phyloP scores from a whole-genome alignment of 2,329 filamentous ascomycete species.

The Paracorniculantispora psalliotae region DNA sequence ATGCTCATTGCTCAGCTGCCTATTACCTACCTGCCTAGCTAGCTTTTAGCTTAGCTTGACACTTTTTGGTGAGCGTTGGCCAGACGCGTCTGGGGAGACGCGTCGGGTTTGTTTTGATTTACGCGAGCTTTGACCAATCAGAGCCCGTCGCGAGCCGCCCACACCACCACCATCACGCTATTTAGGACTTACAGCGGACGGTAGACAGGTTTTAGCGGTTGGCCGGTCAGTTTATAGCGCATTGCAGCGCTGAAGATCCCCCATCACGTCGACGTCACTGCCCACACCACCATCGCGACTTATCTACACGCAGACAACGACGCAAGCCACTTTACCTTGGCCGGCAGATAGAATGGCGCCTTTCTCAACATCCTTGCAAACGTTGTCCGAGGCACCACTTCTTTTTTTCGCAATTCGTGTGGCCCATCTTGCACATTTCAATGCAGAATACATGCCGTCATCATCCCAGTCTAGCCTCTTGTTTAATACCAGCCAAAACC shows the following conservation, averaged over 20 bases:
- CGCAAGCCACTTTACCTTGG: not conserved
- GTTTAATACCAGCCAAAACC: too few species aligned
- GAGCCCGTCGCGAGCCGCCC: not conserved
- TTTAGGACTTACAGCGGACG: not conserved
- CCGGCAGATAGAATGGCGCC: not conserved
- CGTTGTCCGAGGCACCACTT: conserved; percentile 4
- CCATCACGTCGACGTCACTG: not conserved
- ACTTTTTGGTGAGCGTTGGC: not conserved
- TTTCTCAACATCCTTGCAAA: not conserved
- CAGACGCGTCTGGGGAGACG: conserved; percentile 13
- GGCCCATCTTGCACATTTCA: too few species aligned
- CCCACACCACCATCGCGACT: not conserved
- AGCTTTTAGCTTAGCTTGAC: not conserved
- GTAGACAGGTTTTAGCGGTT: not conserved
- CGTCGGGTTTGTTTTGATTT: conserved; percentile 14
- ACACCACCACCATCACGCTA: not conserved
- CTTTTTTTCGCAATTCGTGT: too few species aligned
- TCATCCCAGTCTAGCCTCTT: conserved; percentile 1
- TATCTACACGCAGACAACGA: not conserved
- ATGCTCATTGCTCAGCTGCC: not conserved
- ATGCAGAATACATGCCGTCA: conserved; percentile 6
- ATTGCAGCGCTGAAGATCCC: not conserved
- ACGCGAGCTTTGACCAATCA: conserved; percentile 12
- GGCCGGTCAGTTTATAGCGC: not conserved
- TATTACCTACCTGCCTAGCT: too few species aligned